Base-by-base conservation (phyloP, 305 asterid genomes). In the Ajuga reptans region DNA sequence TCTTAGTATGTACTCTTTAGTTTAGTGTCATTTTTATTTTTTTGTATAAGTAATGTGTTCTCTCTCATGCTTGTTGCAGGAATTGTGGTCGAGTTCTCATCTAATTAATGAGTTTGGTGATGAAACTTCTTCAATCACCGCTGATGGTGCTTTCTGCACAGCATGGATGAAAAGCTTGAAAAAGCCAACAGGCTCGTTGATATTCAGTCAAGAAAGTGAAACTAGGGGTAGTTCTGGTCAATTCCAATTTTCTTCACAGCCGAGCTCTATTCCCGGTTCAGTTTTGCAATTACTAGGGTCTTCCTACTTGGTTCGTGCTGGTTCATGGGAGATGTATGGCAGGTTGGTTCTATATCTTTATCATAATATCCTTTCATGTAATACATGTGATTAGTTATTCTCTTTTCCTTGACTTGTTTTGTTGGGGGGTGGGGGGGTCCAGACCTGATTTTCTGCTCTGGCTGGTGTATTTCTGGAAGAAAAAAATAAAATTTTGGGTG, bases 291-390 rank as follows among this genome's bases (percentile, higher is more conserved):
- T 93, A 66, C 72, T 87, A 79, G 96, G 97, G 58, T 87, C 97
- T 67, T 87, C 97, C 41, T 89, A 87, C 75, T 78, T 93, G 87
- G 88, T 86, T 46, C 97, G 94, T 54, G 95, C 97, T 64, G 81
- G 89, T 82, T 81, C 96, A 37, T 93, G 98, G 98, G 98, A 93
- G 89, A 79, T 84, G 82, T 90, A 90, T 77, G 98, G 98, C 79
- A 87, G 98, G 98, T 92, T 18, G 12, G 52, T 27, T 16, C 43
- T 67, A 27, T 58, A 58, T 50, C 43, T 12, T 54, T 55, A 14
- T 31, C 31, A 50, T 58, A 7, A 15, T 29, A 4, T 73, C 50
- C 11, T 41, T 17, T 24, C 46, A 14, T 60, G 37, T 68, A n/a
- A 54, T 45, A 68, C 10, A 5, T 61, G 17, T 51, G 39, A 65